Conservation (phyloP, 208 protist genomes). For the Trypanosoma caninum region DNA sequence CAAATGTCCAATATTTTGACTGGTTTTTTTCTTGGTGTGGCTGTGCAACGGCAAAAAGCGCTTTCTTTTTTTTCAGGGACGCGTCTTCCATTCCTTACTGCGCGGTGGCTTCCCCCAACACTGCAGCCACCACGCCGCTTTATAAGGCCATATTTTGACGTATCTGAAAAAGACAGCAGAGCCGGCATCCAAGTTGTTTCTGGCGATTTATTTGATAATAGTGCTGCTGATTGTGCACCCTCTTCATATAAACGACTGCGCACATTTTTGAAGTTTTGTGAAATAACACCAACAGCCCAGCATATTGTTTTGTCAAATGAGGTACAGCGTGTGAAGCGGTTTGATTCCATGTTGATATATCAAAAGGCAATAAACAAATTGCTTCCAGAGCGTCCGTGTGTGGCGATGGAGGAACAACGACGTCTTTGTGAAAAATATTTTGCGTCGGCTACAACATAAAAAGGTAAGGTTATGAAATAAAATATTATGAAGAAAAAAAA, state of each 20-base stretch:
- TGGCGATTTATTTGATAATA: not conserved
- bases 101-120: constrained; percentile 52
- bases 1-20: not conserved
- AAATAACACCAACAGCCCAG: constrained; percentile 17
- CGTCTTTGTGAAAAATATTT: constrained; percentile 40
- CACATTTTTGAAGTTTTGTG: constrained; percentile 44
- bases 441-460: not conserved
- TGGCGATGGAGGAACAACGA: constrained; percentile 25
- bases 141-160: constrained; percentile 4
- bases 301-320: constrained; percentile 36
- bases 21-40: constrained; percentile 14
- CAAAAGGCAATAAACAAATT: constrained; percentile 26
- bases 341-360: constrained; percentile 44
- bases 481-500: constrained; percentile 1
- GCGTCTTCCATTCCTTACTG: constrained; percentile 9
- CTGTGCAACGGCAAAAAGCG: constrained; percentile 15
- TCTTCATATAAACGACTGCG: constrained; percentile 35
- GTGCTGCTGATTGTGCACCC: not conserved
- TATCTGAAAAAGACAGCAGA: not conserved
- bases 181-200: not conserved
- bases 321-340: constrained; percentile 32
- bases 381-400: constrained; percentile 8
- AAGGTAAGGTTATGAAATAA: not conserved
- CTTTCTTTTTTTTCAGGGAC: constrained; percentile 13
- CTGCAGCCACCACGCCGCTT: constrained; percentile 75